Base-by-base conservation (phyloP, 495 filamentous ascomycete species). In the Penicillium chermesinum region DNA sequence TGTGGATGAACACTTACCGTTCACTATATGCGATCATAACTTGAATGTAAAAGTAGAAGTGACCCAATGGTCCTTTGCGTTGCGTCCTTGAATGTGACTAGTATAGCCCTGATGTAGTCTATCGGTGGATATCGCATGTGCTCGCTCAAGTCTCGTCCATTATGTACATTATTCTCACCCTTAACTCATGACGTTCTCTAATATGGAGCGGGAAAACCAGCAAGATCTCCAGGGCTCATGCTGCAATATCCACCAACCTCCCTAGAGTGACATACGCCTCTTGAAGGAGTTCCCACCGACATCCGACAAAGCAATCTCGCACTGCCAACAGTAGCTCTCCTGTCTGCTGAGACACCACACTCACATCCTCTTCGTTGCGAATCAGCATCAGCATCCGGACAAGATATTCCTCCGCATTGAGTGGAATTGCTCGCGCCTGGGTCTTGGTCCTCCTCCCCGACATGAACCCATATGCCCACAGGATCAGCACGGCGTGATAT, bases 381-480 rank as follows among this genome's bases (percentile, higher is more conserved):
- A 40, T 19, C 1, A 40, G 38, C 38, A 40, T 40, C 15, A 40
- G 17, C 38, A 40, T 40, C 10, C 17, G 38, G 38, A 40, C 38
- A 7, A 40, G 38, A 20, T 40, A 40, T 20, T 40, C 38, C 20
- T 40, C 38, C 16, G 38, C 38, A 20, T 14, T 40, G 13, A 19
- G 20, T 40, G 38, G 20, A 5, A 40, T 13, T 20, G 17, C 38
- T 3, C 20, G 10, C 7, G n/a, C 13, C 15, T 20, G 4, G 1
- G 9, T 13, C 1, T 16, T 16, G 13, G 16, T 20, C 17, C 38
- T 20, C 13, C 17, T 17, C 20, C 17, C 38, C 20, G 16, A 14
- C 38, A 40, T 40, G 16, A 40, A 40, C 3, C 38, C 38, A 20
- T 40, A 40, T 18, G 38, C 38, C 38, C 38, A 40, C 3, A 40